Conservation (phyloP, 2,329 filamentous ascomycete species). For the Monilinia fructigena region DNA sequence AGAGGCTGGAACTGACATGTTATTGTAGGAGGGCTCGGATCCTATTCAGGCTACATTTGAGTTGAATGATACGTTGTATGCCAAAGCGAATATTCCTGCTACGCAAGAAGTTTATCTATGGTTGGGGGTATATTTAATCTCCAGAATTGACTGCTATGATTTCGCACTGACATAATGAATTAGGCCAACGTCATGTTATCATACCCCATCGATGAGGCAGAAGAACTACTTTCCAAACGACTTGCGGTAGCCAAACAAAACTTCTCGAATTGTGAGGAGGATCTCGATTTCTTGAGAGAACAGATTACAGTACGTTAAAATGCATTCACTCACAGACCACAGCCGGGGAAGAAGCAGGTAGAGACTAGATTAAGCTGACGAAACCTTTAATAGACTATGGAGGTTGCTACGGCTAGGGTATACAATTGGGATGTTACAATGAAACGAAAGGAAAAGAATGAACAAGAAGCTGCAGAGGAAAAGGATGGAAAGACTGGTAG, state of each 20-base stretch:
- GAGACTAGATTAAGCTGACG: conserved; percentile 16
- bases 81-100: conserved; percentile 77
- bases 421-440: conserved; percentile 99
- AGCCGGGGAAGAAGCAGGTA: background rate
- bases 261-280: conserved; percentile 87
- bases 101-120: conserved; percentile 94
- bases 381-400: conserved; percentile 54
- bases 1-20: conserved; percentile 24
- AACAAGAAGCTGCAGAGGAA: conserved; percentile 49
- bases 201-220: conserved; percentile 86
- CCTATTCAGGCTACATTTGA: conserved; percentile 92
- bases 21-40: conserved; percentile 47
- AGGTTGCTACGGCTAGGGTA: conserved; percentile 93
- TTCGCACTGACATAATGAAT: conserved; percentile 26
- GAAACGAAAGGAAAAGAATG: conserved; percentile 83
- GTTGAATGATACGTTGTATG: conserved; percentile 92
- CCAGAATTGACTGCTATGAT: background rate
- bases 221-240: conserved; percentile 74
- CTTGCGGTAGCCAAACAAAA: conserved; percentile 75
- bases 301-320: conserved; percentile 78
- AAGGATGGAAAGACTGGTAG: conserved; percentile 38
- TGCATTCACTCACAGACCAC: background rate
- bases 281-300: conserved; percentile 90
- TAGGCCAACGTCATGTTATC: conserved; percentile 96
- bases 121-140: conserved; percentile 69